Percentiles rank a stretch among this genome's conserved stretches.
Conservation (phyloP, 106 monocot genomes). For the Acanthochlamys bracteata region DNA sequence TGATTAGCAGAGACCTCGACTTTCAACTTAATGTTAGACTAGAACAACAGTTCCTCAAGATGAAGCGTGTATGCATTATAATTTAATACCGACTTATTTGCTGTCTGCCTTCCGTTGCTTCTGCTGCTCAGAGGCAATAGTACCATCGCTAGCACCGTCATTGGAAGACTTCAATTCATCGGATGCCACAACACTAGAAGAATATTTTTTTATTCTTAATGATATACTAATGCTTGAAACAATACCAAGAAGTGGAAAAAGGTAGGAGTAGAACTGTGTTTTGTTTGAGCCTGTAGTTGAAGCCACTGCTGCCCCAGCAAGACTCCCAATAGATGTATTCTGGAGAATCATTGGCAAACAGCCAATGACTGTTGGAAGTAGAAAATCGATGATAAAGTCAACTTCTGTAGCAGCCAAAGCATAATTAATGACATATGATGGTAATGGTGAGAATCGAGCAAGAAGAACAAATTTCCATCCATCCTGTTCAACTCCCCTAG, state of each 20-base stretch:
- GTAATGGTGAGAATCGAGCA: slow-evolving; percentile 86
- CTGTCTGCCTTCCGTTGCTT: too few species aligned
- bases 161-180: slow-evolving; percentile 27
- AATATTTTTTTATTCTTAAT: slow-evolving; percentile 75
- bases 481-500: slow-evolving; percentile 72
- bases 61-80: too few species aligned
- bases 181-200: slow-evolving; percentile 38
- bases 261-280: slow-evolving; percentile 40
- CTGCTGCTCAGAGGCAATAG: too few species aligned
- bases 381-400: slow-evolving; percentile 74
- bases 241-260: slow-evolving; percentile 76
- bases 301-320: slow-evolving; percentile 75
- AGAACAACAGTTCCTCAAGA: too few species aligned
- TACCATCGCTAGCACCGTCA: too few species aligned
- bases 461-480: slow-evolving; percentile 95
- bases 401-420: slow-evolving; percentile 81
- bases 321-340: slow-evolving; percentile 90
- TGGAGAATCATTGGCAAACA: slow-evolving; percentile 95
- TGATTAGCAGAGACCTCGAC: too few species aligned
- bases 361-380: slow-evolving; percentile 77
- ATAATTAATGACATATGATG: slow-evolving; percentile 92
- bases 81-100: too few species aligned
- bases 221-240: slow-evolving; percentile 79
- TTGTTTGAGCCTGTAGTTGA: slow-evolving; percentile 47
- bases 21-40: too few species aligned